Base-by-base conservation (phyloP, 1,284 basidiomycete species). In the Ustilago bromivora region DNA sequence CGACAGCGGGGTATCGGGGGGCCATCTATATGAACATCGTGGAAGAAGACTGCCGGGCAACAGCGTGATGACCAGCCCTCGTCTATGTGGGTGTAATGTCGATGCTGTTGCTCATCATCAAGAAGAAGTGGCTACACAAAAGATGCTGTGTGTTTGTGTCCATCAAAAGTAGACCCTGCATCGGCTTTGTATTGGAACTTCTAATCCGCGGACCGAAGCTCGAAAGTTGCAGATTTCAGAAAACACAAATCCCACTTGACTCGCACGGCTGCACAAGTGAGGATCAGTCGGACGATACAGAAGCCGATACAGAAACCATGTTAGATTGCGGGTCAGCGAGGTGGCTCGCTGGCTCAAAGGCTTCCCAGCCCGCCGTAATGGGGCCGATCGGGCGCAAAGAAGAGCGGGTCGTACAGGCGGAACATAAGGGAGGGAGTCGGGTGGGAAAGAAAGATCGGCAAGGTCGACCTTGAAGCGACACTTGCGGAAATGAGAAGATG, bases 121-220 rank as follows among this genome's bases (percentile, higher is more conserved):
- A 12, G 47, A 51, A 13, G n/a, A 31, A 61, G n/a, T n/a, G 57
- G 34, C n/a, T 35, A 19, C 9, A 47, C 34, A 40, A 60, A 47
- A 32, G 34, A 60, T 54, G 57, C 40, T 34, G 46, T 57, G 23
- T 28, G 23, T 56, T 49, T 60, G 43, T 61, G 43, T 58, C 28
- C 38, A 52, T 59, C 40, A 35, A 11, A 53, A 55, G 32, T 11
- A 64, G 71, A 73, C 71, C 66, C 71, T 73, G 71, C 71, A 61
- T 73, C 65, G 60, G 69, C 56, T 51, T 66, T 53, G 36, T 47
- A 35, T 35, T 28, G 28, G 19, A 40, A 35, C 31, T n/a, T 32
- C 19, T 51, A 57, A 36, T 47, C 62, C 61, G 61, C 57, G 57
- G 61, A 70, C 31, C 38, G 41, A 49, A 53, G 47, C n/a, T 40